Evolutionary conservation across 345 rosid genomes (phyloP).

Genomic region (Camelina laxa): DNA sequence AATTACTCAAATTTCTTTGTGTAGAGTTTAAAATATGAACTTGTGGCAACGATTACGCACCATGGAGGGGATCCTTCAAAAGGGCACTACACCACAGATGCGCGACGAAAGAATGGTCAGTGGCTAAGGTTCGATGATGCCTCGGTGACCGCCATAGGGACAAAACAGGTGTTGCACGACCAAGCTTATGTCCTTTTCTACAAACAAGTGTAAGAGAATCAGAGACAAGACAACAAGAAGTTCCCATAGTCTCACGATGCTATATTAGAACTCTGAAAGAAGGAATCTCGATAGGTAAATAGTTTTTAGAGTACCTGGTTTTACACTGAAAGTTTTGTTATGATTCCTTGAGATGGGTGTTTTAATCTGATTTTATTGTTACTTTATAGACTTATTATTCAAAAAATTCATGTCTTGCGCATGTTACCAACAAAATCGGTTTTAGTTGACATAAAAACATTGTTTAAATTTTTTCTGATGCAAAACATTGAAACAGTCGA

Average conservation of each 20-base stretch:
- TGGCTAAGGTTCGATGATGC: constrained; percentile 95
- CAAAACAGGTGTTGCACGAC: constrained; percentile 76
- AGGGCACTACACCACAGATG: constrained; percentile 96
- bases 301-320: constrained; percentile 35
- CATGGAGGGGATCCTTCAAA: constrained; percentile 91
- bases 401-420: neutral
- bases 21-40: constrained; percentile 86
- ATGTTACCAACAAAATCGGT: neutral
- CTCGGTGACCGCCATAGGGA: constrained; percentile 65
- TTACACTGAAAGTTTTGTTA: constrained; percentile 46
- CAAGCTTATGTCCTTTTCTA: constrained; percentile 97
- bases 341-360: constrained; percentile 41
- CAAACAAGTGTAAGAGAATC: constrained; percentile 61
- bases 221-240: too few relatives aligned
- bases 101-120: constrained; percentile 60
- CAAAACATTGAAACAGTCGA: too few relatives aligned
- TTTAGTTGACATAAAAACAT: too few relatives aligned
- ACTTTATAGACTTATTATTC: constrained; percentile 24
- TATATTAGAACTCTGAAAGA: constrained; percentile 29
- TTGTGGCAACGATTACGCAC: constrained; percentile 90
- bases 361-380: constrained; percentile 30
- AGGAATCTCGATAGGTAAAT: constrained; percentile 43
- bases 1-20: constrained; percentile 24
- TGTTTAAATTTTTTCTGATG: too few relatives aligned
- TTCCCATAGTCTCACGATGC: constrained; percentile 28